Conservation (phyloP, 768 basidiomycete genomes). For the Boletellus emodensis region DNA sequence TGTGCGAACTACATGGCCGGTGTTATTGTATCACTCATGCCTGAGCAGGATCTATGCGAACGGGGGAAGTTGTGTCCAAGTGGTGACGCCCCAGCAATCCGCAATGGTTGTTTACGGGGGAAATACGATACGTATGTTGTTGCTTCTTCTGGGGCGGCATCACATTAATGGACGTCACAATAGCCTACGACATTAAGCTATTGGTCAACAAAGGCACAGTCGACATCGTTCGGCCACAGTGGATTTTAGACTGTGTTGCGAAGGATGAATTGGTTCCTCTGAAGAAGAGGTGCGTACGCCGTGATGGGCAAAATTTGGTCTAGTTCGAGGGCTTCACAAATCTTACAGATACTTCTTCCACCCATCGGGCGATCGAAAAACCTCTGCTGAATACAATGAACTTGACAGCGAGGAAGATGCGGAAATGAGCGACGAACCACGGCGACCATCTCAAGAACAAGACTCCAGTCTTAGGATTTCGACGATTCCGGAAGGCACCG, state of each 20-base stretch:
- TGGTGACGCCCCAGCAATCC: constrained; percentile 51
- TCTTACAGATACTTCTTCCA: constrained; percentile 71
- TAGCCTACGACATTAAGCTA: constrained; percentile 69
- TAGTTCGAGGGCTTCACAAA: background rate
- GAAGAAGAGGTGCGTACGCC: constrained; percentile 52
- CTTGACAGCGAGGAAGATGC: constrained; percentile 36
- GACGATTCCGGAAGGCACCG: background rate
- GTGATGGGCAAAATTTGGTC: background rate
- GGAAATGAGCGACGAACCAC: constrained; percentile 12
- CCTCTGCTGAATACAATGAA: constrained; percentile 49
- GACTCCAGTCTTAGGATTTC: constrained; percentile 4
- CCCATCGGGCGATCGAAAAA: constrained; percentile 50
- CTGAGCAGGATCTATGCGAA: constrained; percentile 59
- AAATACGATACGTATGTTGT: constrained; percentile 55
- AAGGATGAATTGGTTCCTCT: constrained; percentile 55
- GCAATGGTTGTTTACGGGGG: constrained; percentile 68
- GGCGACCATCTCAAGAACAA: constrained; percentile 14
- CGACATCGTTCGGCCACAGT: constrained; percentile 75
- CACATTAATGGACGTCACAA: background rate
- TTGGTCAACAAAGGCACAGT: constrained; percentile 65
- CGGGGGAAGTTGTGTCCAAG: constrained; percentile 63
- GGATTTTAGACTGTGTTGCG: constrained; percentile 78
- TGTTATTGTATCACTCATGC: constrained; percentile 1
- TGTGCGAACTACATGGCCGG: constrained; percentile 39
- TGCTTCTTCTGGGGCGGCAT: background rate